Evolutionary conservation across 371 early-diverging fungal species (phyloP).

Genomic region (Dinochytrium kinnereticum): DNA sequence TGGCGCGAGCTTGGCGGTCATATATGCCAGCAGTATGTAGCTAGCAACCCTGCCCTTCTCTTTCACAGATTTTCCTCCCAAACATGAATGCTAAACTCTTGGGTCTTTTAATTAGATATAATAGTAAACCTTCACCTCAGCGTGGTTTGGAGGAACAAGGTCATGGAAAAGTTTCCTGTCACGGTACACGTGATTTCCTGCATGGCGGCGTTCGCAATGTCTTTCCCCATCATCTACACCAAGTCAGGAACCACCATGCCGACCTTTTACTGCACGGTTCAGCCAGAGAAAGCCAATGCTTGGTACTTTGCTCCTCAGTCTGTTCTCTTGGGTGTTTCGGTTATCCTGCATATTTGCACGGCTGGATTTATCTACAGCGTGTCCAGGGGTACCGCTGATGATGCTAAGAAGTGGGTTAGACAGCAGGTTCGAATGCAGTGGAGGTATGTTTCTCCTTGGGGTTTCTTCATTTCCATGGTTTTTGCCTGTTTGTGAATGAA

Average conservation of each 20-base stretch:
- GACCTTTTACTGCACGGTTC: background rate
- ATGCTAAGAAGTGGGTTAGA: conserved; percentile 7
- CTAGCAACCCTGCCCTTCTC: too few relatives aligned
- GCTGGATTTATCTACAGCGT: background rate
- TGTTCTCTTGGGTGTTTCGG: background rate
- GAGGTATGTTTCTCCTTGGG: too few relatives aligned
- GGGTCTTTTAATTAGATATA: background rate
- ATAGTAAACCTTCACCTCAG: conserved; percentile 14
- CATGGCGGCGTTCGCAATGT: background rate
- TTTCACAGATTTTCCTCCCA: background rate
- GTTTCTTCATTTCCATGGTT: too few relatives aligned
- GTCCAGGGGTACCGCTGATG: background rate
- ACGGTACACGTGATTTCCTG: background rate
- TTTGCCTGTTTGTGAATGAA: too few relatives aligned
- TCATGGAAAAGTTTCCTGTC: background rate
- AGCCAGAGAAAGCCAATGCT: background rate
- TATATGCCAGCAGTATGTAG: background rate
- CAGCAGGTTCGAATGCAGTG: conserved; percentile 7
- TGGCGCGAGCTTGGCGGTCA: background rate
- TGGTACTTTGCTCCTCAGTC: conserved; percentile 12
- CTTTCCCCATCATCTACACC: background rate
- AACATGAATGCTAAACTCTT: background rate
- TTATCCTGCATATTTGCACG: background rate
- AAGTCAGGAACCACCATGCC: background rate
- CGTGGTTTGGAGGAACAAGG: background rate